These are phyloP conservation scores for Penicillium argentinense DNA, from an alignment of 495 filamentous ascomycete species.

Conservation along the genomic window DNA sequence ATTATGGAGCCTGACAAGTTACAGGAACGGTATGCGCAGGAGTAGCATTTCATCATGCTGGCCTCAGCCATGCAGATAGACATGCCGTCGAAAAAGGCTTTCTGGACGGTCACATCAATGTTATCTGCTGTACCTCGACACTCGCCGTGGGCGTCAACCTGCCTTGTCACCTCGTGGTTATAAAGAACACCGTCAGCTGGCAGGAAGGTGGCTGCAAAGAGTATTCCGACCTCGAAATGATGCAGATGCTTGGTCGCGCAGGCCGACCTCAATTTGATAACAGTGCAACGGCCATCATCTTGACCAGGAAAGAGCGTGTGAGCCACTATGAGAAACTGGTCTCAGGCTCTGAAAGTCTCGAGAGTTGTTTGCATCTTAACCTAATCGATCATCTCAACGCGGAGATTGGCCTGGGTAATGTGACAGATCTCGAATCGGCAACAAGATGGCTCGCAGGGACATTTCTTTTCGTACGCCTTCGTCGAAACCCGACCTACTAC, in stretches of 20 bases:
- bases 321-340: constrained; percentile 79
- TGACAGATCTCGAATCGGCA: constrained; percentile 68
- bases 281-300: constrained; percentile 80
- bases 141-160: constrained; percentile 92
- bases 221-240: constrained; percentile 89
- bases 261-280: constrained; percentile 92
- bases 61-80: constrained; percentile 72
- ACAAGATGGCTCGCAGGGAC: constrained; percentile 83
- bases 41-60: constrained; percentile 94
- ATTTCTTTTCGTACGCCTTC: constrained; percentile 81
- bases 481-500: constrained; percentile 78
- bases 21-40: constrained; percentile 61
- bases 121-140: constrained; percentile 96
- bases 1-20: not conserved
- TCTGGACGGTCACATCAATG: constrained; percentile 70
- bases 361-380: constrained; percentile 85
- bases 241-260: constrained; percentile 97
- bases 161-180: constrained; percentile 87
- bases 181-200: constrained; percentile 85
- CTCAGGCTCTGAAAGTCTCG: constrained; percentile 77
- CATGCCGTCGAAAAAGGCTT: constrained; percentile 70
- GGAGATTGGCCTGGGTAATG: constrained; percentile 83
- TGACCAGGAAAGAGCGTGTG: constrained; percentile 71
- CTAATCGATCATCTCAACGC: constrained; percentile 93
- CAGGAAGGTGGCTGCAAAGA: constrained; percentile 65